phyloP scores from a whole-genome alignment of 2,329 filamentous ascomycete genomes.

The Alternaria ethzedia region DNA sequence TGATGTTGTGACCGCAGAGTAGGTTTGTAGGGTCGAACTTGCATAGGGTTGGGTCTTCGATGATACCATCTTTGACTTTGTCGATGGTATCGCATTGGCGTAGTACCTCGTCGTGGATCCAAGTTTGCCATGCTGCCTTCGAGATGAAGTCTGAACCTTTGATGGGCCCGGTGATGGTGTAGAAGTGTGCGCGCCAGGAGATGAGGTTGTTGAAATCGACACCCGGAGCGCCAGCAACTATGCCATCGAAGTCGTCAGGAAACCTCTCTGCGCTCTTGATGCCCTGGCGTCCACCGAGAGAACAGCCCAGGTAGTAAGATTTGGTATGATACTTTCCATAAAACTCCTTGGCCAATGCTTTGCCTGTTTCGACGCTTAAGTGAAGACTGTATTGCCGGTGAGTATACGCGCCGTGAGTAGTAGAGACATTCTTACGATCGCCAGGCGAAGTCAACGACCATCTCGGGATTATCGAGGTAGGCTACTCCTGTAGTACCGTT shows the following conservation, averaged over 20 bases:
- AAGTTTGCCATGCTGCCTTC: conserved; percentile 27
- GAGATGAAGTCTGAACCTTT: conserved; percentile 33
- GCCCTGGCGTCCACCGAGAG: conserved; percentile 43
- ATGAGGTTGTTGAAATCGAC: conserved; percentile 39
- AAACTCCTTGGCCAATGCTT: conserved; percentile 46
- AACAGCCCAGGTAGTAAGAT: conserved; percentile 46
- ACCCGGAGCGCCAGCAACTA: conserved; percentile 42
- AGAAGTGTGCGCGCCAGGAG: conserved; percentile 40
- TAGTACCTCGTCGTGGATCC: conserved; percentile 54
- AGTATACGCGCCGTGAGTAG: background rate
- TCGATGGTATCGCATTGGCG: conserved; percentile 59
- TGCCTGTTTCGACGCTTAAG: conserved; percentile 48
- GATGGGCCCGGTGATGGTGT: conserved; percentile 30
- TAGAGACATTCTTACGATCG: conserved; percentile 36
- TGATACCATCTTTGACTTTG: conserved; percentile 56
- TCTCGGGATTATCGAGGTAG: conserved; percentile 55
- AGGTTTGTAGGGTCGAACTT: conserved; percentile 48
- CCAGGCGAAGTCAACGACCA: conserved; percentile 58
- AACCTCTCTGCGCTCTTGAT: conserved; percentile 35
- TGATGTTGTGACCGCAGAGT: conserved; percentile 37
- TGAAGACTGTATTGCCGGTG: conserved; percentile 36
- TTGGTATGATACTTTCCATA: conserved; percentile 49
- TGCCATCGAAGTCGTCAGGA: conserved; percentile 44
- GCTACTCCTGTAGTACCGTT: conserved; percentile 52
- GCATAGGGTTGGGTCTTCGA: conserved; percentile 51